Base-by-base conservation (phyloP, 257 asterid genomes). In the Hygrophila difformis region DNA sequence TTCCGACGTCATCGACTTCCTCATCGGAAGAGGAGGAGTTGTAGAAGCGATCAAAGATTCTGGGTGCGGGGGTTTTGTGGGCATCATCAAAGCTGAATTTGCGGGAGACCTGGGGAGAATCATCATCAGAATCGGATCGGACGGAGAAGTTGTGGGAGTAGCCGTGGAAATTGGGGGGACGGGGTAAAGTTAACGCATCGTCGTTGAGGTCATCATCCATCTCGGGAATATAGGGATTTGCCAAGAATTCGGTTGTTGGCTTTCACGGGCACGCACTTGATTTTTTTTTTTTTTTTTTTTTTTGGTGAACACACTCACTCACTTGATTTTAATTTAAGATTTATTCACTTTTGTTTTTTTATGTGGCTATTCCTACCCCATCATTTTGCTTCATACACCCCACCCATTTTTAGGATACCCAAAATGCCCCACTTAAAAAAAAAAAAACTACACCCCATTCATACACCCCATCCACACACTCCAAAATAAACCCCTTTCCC, bases 11-110 rank as follows among this genome's bases (percentile, higher is more conserved):
- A 18, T 76, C 88, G 12, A 61, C 79, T 1, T 72, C 81, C 12
- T 81, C 91, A 12, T 80, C 94, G 12, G 70, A 61, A 9, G 93
- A 73, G 12, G 97, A 77, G 0, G 91, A 64, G 12, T 68, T 72
- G 67, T 79, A 76, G 62, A 91, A 91, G 11, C 99, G 87, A 63
- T 91, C 99, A 54, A 82, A 91, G 18, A 86, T 49, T 24, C 64
- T 69, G 3, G 94, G 84, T 56, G 71, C 7, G 49, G 73, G 56
- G 51, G 46, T 49, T 51, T 67, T 28, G 54, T 34, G 39, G 63
- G 55, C 73, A 10, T 70, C 81, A 39, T 67, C 73, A 13, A 57
- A 31, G 63, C 76, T 69, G 54, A 65, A 54, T 18, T 67, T 69
- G 24, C 50, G 18, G 36, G 49, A 42, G 61, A 33, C 50, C 31